Percentiles rank a stretch among this genome's conserved stretches.
Evolutionary conservation across 2,329 filamentous ascomycete genomes (phyloP).

Genomic region (Aspergillus glaucus): DNA sequence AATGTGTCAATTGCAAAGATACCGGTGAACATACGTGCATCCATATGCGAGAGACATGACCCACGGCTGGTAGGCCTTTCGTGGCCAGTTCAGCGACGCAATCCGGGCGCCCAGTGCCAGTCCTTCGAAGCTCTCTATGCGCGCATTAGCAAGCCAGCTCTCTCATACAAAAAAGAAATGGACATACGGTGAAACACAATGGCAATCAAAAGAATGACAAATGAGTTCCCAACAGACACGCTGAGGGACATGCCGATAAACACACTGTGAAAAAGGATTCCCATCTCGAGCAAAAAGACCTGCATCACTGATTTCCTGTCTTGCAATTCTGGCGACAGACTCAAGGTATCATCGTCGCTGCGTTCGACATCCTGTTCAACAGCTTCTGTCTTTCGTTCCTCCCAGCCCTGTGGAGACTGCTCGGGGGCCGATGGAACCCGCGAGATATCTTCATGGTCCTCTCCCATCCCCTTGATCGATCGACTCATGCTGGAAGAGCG

Average conservation of each 20-base stretch:
- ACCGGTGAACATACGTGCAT: conserved; percentile 31
- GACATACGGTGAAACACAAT: conserved; percentile 32
- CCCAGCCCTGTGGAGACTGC: conserved; percentile 3
- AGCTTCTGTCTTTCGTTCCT: conserved; percentile 10
- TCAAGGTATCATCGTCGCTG: conserved; percentile 4
- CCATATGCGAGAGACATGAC: conserved; percentile 61
- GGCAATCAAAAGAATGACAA: conserved; percentile 29
- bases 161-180: too few relatives aligned
- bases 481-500: conserved; percentile 24
- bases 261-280: conserved; percentile 72
- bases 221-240: conserved; percentile 28
- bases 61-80: not conserved
- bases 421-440: conserved; percentile 19
- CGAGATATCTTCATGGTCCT: conserved; percentile 15
- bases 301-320: conserved; percentile 63
- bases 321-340: conserved; percentile 28
- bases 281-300: conserved; percentile 68
- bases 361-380: conserved; percentile 14
- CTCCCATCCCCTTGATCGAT: conserved; percentile 21
- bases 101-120: not conserved
- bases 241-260: conserved; percentile 34
- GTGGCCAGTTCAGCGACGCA: not conserved
- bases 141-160: too few relatives aligned
- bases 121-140: conserved; percentile 19
- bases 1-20: not conserved